Conservation (phyloP, 768 basidiomycete genomes). For the Pholiota conissans region DNA sequence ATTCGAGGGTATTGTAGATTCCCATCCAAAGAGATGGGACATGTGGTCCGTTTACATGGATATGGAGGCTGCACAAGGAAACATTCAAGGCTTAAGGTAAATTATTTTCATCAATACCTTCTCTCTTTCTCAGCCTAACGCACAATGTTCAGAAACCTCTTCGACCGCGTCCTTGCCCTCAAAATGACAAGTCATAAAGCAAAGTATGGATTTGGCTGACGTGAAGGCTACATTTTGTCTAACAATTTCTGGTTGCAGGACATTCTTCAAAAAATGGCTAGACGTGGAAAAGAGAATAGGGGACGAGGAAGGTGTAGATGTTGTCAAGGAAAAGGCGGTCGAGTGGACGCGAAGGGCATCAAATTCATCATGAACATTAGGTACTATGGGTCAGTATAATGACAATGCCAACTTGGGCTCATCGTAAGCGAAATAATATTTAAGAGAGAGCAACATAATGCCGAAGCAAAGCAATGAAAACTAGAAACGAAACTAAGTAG, state of each 20-base stretch:
- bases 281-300: constrained; percentile 84
- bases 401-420: constrained; percentile 19
- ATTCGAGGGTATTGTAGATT: constrained; percentile 95
- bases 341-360: constrained; percentile 79
- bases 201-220: constrained; percentile 59
- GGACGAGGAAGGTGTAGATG: constrained; percentile 77
- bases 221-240: not conserved
- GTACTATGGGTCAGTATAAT: constrained; percentile 24
- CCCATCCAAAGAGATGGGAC: constrained; percentile 93
- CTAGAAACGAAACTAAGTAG: constrained; percentile 25
- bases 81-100: constrained; percentile 82
- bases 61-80: constrained; percentile 82
- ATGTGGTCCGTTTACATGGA: constrained; percentile 97
- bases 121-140: not conserved
- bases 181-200: constrained; percentile 97
- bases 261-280: constrained; percentile 98
- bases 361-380: constrained; percentile 32
- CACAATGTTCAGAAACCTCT: constrained; percentile 63
- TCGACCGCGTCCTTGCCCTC: constrained; percentile 75
- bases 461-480: constrained; percentile 32
- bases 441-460: constrained; percentile 25
- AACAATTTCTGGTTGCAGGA: constrained; percentile 38
- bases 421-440: constrained; percentile 23
- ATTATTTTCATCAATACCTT: constrained; percentile 17
- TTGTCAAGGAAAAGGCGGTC: constrained; percentile 85